Base-by-base conservation (phyloP, 2,329 filamentous ascomycete species). In the Talaromyces sp. region DNA sequence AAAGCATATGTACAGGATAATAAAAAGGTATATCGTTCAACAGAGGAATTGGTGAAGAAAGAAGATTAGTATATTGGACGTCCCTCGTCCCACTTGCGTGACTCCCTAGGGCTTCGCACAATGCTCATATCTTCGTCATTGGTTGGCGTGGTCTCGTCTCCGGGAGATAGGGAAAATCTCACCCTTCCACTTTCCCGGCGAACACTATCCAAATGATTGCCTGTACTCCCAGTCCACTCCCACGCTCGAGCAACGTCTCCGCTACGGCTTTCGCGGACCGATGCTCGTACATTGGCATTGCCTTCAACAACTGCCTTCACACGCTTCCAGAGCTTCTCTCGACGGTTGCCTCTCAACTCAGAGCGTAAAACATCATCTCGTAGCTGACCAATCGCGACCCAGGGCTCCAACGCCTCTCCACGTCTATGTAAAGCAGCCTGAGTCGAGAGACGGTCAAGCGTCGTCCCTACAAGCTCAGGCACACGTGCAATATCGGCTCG, bases 201-300 rank as follows among this genome's bases (percentile, higher is more conserved):
- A 61, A 70, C 66, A 41, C 73, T 75, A 64, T 78, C 77, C 35
- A 80, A 75, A 66, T 84, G 75, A 54, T 89, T 74, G 69, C 79
- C 75, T 60, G 86, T 80, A 14, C 86, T 85, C 7, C 88, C 88
- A 69, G 89, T 85, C 88, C 88, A 90, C 71, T 89, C 87, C 88
- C 88, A 90, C 63, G 87, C 84, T 57, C 86, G 82, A 57, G 86
- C 84, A 60, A 89, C 84, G 77, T 84, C 75, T 69, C 85, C 80
- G 35, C 78, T 81, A 78, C 83, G 81, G 70, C 78, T 78, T 73
- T 87, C 86, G 78, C 85, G 90, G 81, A 82, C 93, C 80, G 85
- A 93, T 78, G 79, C 91, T 49, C 95, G 86, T 16, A 99, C 90
- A 73, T 99, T 99, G 66, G 91, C 90, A 76, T 99, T 99, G 77